A percentile compares a stretch with the other conserved stretches of the same genome.
Evolutionary conservation across 768 basidiomycete genomes (phyloP).

Genomic region (Russula compacta): DNA sequence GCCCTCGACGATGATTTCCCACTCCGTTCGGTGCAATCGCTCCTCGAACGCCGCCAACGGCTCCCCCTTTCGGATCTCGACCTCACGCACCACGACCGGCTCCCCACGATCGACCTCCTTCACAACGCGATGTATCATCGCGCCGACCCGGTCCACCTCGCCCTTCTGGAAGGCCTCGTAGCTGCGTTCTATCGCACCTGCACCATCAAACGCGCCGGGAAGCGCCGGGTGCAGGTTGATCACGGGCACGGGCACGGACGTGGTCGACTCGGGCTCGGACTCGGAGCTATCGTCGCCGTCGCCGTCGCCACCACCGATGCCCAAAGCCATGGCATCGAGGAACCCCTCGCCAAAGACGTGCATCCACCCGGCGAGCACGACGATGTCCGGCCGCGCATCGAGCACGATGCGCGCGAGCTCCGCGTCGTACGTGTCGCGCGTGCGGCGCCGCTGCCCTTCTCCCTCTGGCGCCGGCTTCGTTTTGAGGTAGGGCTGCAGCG

Average conservation of each 20-base stretch:
- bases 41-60: conserved; percentile 60
- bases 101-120: conserved; percentile 90
- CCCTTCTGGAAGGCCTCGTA: conserved; percentile 82
- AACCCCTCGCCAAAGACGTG: conserved; percentile 84
- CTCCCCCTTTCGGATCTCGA: conserved; percentile 67
- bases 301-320: too few relatives aligned
- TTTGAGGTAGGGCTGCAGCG: conserved; percentile 77
- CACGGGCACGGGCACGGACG: conserved; percentile 46
- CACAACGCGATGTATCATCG: conserved; percentile 92
- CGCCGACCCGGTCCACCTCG: conserved; percentile 69
- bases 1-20: conserved; percentile 85
- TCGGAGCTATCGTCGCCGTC: too few relatives aligned
- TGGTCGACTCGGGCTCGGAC: too few relatives aligned
- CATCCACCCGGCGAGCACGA: conserved; percentile 99
- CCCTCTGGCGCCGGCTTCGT: conserved; percentile 38
- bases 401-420: conserved; percentile 68
- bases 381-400: conserved; percentile 60
- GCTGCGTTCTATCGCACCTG: conserved; percentile 83
- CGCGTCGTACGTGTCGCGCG: conserved; percentile 76
- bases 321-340: conserved; percentile 50
- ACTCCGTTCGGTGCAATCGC: conserved; percentile 76
- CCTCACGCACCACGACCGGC: conserved; percentile 72
- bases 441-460: conserved; percentile 31
- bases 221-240: conserved; percentile 97
- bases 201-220: conserved; percentile 93